phyloP scores from a whole-genome alignment of 2,329 filamentous ascomycete species.

The Didymella pomorum region DNA sequence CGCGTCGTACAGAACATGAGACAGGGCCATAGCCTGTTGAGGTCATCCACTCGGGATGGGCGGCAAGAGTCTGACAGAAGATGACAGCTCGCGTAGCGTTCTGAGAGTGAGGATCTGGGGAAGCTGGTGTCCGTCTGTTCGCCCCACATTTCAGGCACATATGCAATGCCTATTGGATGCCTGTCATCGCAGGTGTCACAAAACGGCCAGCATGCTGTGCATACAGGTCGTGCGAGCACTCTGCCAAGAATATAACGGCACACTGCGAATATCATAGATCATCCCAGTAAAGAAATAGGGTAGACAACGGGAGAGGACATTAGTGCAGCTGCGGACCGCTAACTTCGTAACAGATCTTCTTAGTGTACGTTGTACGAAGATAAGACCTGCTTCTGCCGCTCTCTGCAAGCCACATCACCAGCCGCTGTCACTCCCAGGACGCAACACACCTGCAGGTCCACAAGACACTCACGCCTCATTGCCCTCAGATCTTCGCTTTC shows the following conservation, averaged over 20 bases:
- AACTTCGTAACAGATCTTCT: neutral
- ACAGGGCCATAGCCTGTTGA: slow-evolving; percentile 14
- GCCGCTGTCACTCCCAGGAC: neutral
- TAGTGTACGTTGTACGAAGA: neutral
- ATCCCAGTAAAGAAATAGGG: neutral
- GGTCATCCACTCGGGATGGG: slow-evolving; percentile 7
- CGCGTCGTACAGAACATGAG: slow-evolving; percentile 21
- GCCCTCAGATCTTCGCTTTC: slow-evolving; percentile 43
- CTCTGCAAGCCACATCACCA: slow-evolving; percentile 5
- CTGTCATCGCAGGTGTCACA: slow-evolving; percentile 24
- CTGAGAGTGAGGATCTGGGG: slow-evolving; percentile 24
- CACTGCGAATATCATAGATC: neutral
- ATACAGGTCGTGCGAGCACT: slow-evolving; percentile 14
- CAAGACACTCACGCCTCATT: neutral
- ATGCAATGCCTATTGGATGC: neutral
- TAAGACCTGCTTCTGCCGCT: slow-evolving; percentile 1
- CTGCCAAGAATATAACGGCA: neutral
- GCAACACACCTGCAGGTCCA: slow-evolving; percentile 4
- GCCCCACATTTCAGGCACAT: slow-evolving; percentile 19
- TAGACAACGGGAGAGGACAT: neutral
- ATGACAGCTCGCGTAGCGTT: slow-evolving; percentile 28
- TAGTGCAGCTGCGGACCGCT: neutral
- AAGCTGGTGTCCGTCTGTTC: slow-evolving; percentile 31
- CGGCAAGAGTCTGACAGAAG: slow-evolving; percentile 9
- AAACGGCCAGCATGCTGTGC: slow-evolving; percentile 17